Evolutionary conservation across 1,284 basidiomycete genomes (phyloP).

Genomic region (Heterobasidion parviporum): DNA sequence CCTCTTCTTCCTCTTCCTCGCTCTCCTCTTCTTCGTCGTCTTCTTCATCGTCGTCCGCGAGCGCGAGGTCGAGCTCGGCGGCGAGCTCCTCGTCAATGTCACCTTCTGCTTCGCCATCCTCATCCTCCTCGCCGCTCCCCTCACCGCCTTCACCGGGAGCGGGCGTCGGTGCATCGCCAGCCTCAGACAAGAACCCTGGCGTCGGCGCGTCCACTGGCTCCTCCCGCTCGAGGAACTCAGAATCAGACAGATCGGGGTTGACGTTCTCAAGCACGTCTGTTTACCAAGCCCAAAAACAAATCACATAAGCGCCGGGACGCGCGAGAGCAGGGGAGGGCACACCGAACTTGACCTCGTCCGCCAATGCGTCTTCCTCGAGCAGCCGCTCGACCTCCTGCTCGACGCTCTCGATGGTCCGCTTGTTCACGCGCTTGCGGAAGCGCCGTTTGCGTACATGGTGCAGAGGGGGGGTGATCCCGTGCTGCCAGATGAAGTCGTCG

Average conservation of each 20-base stretch:
- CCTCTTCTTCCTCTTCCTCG: conserved; percentile 60
- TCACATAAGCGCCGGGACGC: background rate
- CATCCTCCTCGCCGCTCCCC: conserved; percentile 55
- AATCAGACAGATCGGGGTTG: conserved; percentile 81
- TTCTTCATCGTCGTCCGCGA: conserved; percentile 52
- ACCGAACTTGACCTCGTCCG: conserved; percentile 77
- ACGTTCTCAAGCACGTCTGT: conserved; percentile 77
- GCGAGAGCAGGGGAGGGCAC: conserved; percentile 12
- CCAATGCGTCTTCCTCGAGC: conserved; percentile 79
- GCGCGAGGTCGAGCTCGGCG: conserved; percentile 64
- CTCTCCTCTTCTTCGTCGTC: conserved; percentile 65
- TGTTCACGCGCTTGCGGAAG: conserved; percentile 86
- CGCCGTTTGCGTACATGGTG: conserved; percentile 88
- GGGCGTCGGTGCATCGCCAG: conserved; percentile 53
- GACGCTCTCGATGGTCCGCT: conserved; percentile 92
- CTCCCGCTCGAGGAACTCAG: conserved; percentile 71
- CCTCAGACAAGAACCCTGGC: conserved; percentile 53
- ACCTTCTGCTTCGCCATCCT: conserved; percentile 59
- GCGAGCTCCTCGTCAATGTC: conserved; percentile 77
- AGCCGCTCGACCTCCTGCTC: conserved; percentile 95
- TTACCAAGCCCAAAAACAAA: background rate
- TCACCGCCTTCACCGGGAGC: conserved; percentile 36
- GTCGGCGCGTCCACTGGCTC: conserved; percentile 54
- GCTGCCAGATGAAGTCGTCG: conserved; percentile 96
- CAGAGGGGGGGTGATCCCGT: conserved; percentile 93